Conservation (phyloP, 1,284 basidiomycete species). For the Pyrrhoderma noxium region DNA sequence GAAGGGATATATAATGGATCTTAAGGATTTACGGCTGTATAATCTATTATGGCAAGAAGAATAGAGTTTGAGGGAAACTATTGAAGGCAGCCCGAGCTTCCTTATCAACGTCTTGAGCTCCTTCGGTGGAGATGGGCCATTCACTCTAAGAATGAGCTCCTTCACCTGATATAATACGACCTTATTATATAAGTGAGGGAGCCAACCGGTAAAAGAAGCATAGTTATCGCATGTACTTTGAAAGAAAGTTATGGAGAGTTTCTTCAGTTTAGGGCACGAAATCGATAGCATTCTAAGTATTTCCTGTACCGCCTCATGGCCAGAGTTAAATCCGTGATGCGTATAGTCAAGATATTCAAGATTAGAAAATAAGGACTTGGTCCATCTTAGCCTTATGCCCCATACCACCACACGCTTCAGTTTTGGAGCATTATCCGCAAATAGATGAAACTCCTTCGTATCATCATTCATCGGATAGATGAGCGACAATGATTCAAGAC, state of each 20-base stretch:
- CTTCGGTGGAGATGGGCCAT: neutral
- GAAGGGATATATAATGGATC: neutral
- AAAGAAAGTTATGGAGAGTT: conserved; percentile 2
- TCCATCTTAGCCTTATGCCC: conserved; percentile 55
- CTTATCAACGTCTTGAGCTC: conserved; percentile 6
- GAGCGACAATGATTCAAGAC: conserved; percentile 49
- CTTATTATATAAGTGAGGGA: neutral
- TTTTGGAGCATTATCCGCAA: conserved; percentile 52
- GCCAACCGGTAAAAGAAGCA: conserved; percentile 1
- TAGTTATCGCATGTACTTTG: neutral
- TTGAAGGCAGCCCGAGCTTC: conserved; percentile 8
- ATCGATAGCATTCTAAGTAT: conserved; percentile 12
- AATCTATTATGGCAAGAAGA: neutral
- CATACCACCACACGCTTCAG: conserved; percentile 48
- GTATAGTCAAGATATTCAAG: conserved; percentile 52
- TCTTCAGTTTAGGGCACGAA: neutral
- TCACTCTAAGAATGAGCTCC: conserved; percentile 2
- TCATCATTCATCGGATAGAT: conserved; percentile 60
- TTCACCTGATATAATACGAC: conserved; percentile 1
- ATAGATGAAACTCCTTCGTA: conserved; percentile 54
- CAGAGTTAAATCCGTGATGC: conserved; percentile 30
- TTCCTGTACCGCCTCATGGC: conserved; percentile 19
- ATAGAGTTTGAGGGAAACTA: conserved; percentile 4
- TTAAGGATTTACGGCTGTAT: conserved; percentile 10
- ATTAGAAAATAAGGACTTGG: conserved; percentile 50